These are phyloP conservation scores for Scenedesmus sp. DNA, from an alignment of 163 green algal genomes.

Conservation along the genomic window DNA sequence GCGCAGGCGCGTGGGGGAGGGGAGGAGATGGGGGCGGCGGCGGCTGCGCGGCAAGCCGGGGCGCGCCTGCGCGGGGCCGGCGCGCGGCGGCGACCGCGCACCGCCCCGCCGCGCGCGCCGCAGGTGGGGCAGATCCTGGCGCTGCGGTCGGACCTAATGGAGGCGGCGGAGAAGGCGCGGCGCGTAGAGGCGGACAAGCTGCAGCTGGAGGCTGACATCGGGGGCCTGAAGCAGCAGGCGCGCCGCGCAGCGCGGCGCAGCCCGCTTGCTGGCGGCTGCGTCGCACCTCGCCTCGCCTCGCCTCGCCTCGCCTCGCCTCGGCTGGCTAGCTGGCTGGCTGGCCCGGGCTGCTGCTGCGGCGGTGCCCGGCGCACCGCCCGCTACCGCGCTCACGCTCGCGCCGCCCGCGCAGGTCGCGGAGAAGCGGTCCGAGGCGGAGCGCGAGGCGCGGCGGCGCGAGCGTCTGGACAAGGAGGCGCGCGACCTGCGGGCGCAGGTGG, in stretches of 20 bases:
- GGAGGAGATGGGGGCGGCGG: background rate
- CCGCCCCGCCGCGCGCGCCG: too few species aligned
- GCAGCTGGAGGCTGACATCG: constrained; percentile 73
- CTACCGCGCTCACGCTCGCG: background rate
- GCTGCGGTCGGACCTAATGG: constrained; percentile 75
- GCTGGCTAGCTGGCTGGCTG: too few species aligned
- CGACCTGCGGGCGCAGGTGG: constrained; percentile 77
- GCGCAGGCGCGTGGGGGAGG: constrained; percentile 52
- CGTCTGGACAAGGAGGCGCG: constrained; percentile 85
- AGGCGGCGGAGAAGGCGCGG: constrained; percentile 77
- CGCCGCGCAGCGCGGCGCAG: too few species aligned
- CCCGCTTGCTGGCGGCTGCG: too few species aligned
- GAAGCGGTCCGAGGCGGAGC: constrained; percentile 78
- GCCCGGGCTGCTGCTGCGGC: too few species aligned
- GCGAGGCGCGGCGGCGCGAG: constrained; percentile 80
- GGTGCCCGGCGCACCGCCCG: too few species aligned
- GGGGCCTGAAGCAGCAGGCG: constrained; percentile 67
- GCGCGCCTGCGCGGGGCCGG: too few species aligned
- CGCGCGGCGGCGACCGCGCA: too few species aligned
- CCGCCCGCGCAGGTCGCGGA: constrained; percentile 48
- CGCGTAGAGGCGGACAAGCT: constrained; percentile 71
- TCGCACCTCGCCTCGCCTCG: too few species aligned
- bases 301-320: too few species aligned
- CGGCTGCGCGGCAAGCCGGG: too few species aligned
- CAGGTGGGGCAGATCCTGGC: constrained; percentile 84